Base-by-base conservation (phyloP, 2,329 filamentous ascomycete species). In the Ophiostoma sp. region DNA sequence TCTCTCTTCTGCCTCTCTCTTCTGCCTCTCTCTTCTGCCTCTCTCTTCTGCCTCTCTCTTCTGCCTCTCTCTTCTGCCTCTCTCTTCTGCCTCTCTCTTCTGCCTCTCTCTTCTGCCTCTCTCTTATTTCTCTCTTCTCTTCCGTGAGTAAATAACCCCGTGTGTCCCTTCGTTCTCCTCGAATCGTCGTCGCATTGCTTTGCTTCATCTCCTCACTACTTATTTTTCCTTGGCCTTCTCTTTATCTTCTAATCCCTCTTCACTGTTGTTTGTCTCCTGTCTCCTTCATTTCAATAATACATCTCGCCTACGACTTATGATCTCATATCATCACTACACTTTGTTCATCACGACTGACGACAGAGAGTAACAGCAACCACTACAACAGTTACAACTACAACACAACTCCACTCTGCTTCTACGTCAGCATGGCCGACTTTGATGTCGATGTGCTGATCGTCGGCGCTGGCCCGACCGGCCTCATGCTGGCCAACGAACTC, bases 401-500 rank as follows among this genome's bases (percentile, higher is more conserved):
- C 36, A 40, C n/a, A 44, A 16, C 64, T 40, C 4, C 16, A 38
- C 42, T 27, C 27, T 27, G 27, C 27, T 27, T 27, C 27, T 27
- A 27, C 27, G 27, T 1, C 27, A 27, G 27, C 16, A 64, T 64
- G 63, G 1, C 63, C 63, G 63, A 64, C 18, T 64, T 64, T n/a
- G 68, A 69, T 38, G 45, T 69, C 45, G 68, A 69, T 52, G 78
- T 83, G 40, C 74, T 83, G 5, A 80, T 83, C 49, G 75, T 81
- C 3, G 81, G 81, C 6, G 80, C 77, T 9, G 81, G 81, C 1
- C 81, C 81, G 12, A 78, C 79, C 0, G 80, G 81, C 44, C 75
- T 80, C 5, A 74, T 77, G n/a, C 75, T 80, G 1, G 80, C 81
- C 16, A 76, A 81, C 8, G 76, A 79, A 70, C 75, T 80, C 18